Conservation (phyloP, 768 basidiomycete genomes). For the Pulveroboletus sp. region DNA sequence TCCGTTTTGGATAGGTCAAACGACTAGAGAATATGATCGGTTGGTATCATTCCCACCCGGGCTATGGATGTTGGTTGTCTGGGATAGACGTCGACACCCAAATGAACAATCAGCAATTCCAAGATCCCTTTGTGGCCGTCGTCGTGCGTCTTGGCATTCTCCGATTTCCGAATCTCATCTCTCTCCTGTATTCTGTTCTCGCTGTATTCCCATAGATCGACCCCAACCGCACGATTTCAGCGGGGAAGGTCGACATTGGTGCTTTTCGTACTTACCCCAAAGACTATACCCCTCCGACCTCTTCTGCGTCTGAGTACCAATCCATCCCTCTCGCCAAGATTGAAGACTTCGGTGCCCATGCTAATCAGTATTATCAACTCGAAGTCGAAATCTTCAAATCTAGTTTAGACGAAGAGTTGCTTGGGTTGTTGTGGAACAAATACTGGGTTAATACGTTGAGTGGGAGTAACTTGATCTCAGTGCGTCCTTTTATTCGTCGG, state of each 20-base stretch:
- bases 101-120: conserved; percentile 88
- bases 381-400: conserved; percentile 96
- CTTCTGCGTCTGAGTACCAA: conserved; percentile 80
- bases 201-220: conserved; percentile 60
- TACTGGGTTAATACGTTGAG: conserved; percentile 99
- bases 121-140: conserved; percentile 96
- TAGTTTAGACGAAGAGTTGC: conserved; percentile 77
- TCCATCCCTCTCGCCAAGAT: conserved; percentile 96
- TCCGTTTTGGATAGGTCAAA: conserved; percentile 52
- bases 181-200: not conserved
- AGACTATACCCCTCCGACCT: conserved; percentile 80
- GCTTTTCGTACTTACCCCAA: conserved; percentile 98
- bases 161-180: not conserved
- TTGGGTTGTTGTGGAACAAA: conserved; percentile 96
- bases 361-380: conserved; percentile 90
- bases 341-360: conserved; percentile 98
- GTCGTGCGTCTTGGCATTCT: conserved; percentile 54
- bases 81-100: conserved; percentile 99
- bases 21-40: conserved; percentile 84
- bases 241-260: conserved; percentile 97
- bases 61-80: conserved; percentile 98
- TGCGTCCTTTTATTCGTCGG: conserved; percentile 32
- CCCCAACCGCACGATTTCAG: conserved; percentile 96
- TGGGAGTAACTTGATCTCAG: conserved; percentile 88
- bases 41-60: conserved; percentile 99